Base-by-base conservation (phyloP, 2,329 filamentous ascomycete species). In the Zasmidium citrigriseum region DNA sequence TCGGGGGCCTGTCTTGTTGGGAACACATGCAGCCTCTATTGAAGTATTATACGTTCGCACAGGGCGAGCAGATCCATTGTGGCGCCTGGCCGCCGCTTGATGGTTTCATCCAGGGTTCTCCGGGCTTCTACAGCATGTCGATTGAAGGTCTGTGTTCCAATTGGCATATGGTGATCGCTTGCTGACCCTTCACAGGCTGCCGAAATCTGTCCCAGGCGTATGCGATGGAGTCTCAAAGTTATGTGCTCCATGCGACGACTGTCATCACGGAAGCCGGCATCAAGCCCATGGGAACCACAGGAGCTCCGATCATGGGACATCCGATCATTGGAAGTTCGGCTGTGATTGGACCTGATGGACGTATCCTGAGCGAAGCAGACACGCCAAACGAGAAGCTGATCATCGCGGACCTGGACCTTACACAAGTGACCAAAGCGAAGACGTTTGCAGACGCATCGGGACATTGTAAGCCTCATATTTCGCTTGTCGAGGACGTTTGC, bases 171-270 rank as follows among this genome's bases (percentile, higher is more conserved):
- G 22, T 7, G 18, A 22, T 44, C 4, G 9, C 51, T 24, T 34
- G 41, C 44, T 54, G 21, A 73, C 25, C 14, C n/a, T 5, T 44
- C 70, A 75, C 14, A 41, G 34, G 76, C 3, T 78, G 75, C 56
- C 75, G 75, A 25, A 76, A 66, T 46, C 72, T 84, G 1, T 80
- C 82, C 0, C 80, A 81, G 59, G 77, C 79, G 0, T 85, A 86
- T 62, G 83, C 84, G 1, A 79, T 86, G 9, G 85, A 87, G 66
- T 78, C 80, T 1, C 74, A 76, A 9, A 70, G 80, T 0, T 87
- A 81, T 59, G 84, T 87, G 1, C 75, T 86, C 2, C 82, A 84
- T 61, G 72, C 73, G 49, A 83, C 82, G 0, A 69, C 77, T 0
- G 75, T 86, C 2, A 73, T 83, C 51, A 76, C 73, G 0, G 63